Base-by-base conservation (phyloP, 2,329 filamentous ascomycete species). In the Monosporascus sp. region DNA sequence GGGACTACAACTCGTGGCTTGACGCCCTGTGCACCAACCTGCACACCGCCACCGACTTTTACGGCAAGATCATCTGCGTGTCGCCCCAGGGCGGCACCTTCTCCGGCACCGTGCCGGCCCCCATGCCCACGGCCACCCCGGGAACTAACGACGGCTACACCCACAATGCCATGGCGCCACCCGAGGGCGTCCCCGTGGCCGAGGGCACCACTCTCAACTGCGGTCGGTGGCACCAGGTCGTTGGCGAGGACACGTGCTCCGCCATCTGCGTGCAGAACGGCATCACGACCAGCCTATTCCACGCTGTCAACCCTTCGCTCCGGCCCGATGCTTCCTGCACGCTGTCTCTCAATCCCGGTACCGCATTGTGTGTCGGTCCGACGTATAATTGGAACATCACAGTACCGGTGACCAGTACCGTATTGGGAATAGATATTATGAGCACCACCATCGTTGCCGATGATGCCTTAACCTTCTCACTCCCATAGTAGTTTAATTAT, bases 131-230 rank as follows among this genome's bases (percentile, higher is more conserved):
- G 17, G 39, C 17, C 18, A 18, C 3, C 18, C 17, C 17, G 4
- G 39, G 39, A n/a, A 18, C 39, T 20, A 18, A 18, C 39, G 18
- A 43, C 39, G 52, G 52, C 37, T 50, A 50, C 52, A 15, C 18
- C 38, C 8, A 18, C 39, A 25, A 6, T 14, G 7, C n/a, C 18
- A 22, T 48, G 8, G 20, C 37, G 8, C 39, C 52, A 39, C 52
- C 52, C 9, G 52, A 25, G 14, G 43, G 39, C 31, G 39, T 39
- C 17, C 11, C 39, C n/a, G 25, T 54, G n/a, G 52, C 48, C 39
- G 22, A 35, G 48, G 39, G 52, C 5, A 54, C 52, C 38, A 50
- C 52, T 5, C 49, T 48, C 31, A 51, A 54, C 49, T 54, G 52
- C 35, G 52, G 52, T 15, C 20, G 20, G 24, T 54, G 49, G 43